Evolutionary conservation across 495 filamentous ascomycete genomes (phyloP), one percentile per base, ranked within the genome.

Genomic region (Beverwykella pulmonaria): DNA sequence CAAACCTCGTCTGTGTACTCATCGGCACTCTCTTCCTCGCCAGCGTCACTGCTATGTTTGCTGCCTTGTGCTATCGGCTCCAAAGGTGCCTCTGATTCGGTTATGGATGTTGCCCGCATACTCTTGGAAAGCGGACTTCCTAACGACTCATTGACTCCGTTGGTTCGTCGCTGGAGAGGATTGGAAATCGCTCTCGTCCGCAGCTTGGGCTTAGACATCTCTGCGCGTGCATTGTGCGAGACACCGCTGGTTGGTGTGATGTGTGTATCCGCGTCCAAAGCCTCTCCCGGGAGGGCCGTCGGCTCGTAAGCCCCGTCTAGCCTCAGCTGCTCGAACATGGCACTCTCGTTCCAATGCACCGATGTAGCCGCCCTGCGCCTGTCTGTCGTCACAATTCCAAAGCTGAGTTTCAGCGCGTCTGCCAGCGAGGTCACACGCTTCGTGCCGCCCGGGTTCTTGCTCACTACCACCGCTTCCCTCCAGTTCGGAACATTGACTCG

Each of bases 361-460:
- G 59, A 86, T 84, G 63, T 80, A n/a, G 61, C 50, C 25, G 78
- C 75, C 50, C 93, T 84, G 69, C 88, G 88, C 68, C 90, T 85
- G 71, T 98, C 93, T 12, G 95, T 98, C 20, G 93, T 98, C 63
- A 98, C 92, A 73, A 98, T 89, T 58, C 93, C 94, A 63, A 98
- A 98, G 79, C 93, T 97, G 69, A 98, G 84, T 80, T 98, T 97
- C 68, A 98, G 79, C 2, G 92, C 93, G 79, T 98, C 94, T 62
- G 94, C 94, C 32, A 98, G 81, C 14, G 92, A 96, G n/a, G 95
- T 98, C 26, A 98, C 95, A 46, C 94, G 80, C 79, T 98, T 98
- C 32, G 95, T 97, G 53, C 94, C 94, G 23, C 94, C 94, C 4
- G 94, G 89, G 74, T 98, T 98, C 82, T 98, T 98, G 75, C 92